Evolutionary conservation across 441 rosid genomes (phyloP).

Genomic region (Euphorbia schlechtendalii): DNA sequence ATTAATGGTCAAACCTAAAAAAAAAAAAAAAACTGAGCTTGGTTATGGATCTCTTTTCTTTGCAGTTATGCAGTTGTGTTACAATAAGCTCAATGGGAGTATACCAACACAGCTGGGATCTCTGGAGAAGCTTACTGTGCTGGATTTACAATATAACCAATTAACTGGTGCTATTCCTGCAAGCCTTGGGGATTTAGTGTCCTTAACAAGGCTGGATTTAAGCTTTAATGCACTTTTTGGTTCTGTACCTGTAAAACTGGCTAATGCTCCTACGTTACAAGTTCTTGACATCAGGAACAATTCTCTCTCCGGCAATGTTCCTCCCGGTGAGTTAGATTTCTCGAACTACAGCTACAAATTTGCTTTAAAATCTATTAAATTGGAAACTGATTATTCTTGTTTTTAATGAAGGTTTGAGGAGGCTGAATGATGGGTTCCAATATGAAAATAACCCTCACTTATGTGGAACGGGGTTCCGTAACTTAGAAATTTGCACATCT

Average conservation of each 20-base stretch:
- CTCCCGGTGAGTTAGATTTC: constrained; percentile 46
- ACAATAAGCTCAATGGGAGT: constrained; percentile 69
- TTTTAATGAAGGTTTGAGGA: constrained; percentile 54
- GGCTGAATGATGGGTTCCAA: constrained; percentile 58
- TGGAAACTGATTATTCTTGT: neutral
- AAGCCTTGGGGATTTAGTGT: constrained; percentile 54
- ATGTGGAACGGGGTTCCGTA: constrained; percentile 64
- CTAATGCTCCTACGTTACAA: constrained; percentile 54
- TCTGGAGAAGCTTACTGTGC: constrained; percentile 56
- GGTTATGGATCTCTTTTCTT: constrained; percentile 8
- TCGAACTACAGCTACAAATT: neutral
- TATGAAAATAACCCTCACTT: constrained; percentile 58
- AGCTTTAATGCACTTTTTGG: constrained; percentile 79
- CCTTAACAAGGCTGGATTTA: constrained; percentile 65
- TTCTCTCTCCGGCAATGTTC: constrained; percentile 69
- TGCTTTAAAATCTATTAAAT: neutral
- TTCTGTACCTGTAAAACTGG: constrained; percentile 61
- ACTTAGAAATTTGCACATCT: constrained; percentile 46
- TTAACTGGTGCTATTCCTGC: constrained; percentile 87
- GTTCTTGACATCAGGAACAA: constrained; percentile 78
- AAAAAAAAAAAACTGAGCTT: neutral
- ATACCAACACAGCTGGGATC: constrained; percentile 81
- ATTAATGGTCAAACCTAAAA: neutral
- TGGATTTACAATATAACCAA: constrained; percentile 69
- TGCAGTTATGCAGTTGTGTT: constrained; percentile 88